Evolutionary conservation across 805 yeast species (phyloP), one percentile per base, ranked within the genome.

Genomic region (Peterozyma xylosa): DNA sequence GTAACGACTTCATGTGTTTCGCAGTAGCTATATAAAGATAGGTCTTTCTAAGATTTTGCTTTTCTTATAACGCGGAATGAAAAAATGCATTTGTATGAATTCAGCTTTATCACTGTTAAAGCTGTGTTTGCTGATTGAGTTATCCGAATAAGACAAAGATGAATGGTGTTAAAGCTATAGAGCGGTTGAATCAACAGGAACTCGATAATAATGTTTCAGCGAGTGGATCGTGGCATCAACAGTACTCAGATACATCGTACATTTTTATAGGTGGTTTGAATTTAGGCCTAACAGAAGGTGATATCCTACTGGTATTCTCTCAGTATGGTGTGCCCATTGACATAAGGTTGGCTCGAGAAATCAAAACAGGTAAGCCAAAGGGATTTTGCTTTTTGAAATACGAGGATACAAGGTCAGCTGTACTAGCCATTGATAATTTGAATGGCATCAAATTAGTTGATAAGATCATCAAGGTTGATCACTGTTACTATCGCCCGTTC

Each of bases 251-350:
- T 50, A 75, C 91, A 0, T 80, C 91, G 1, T 88, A 81, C 56
- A 68, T 90, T 1, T 85, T 69, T 54, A 78, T 91, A n/a, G 91
- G 95, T 1, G 78, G 82, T 3, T 59, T 91, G 10, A 81, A 88
- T 9, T 62, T 55, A 13, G 76, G 76, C 30, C 58, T 88, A 27
- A 78, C 77, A 9, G 96, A 88, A 56, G 78, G 80, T 39, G 97
- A 91, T 57, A 60, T 91, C 0, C 54, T 89, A 6, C 73, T 79
- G 0, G 76, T 90, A 30, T 91, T 91, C 58, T 84, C 96, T 2
- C 97, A 91, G 56, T 91, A 76, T 60, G 98, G 98, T 0, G 73
- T 80, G 15, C 96, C 96, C 0, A 82, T 84, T 0, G 86, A 84
- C 52, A 57, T 91, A 33, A 77, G 81, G 42, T 64, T 90, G 42